A percentile compares a stretch with the other conserved stretches of the same genome.
Conservation (phyloP, 768 basidiomycete genomes). For the Leccinum incarnatum region DNA sequence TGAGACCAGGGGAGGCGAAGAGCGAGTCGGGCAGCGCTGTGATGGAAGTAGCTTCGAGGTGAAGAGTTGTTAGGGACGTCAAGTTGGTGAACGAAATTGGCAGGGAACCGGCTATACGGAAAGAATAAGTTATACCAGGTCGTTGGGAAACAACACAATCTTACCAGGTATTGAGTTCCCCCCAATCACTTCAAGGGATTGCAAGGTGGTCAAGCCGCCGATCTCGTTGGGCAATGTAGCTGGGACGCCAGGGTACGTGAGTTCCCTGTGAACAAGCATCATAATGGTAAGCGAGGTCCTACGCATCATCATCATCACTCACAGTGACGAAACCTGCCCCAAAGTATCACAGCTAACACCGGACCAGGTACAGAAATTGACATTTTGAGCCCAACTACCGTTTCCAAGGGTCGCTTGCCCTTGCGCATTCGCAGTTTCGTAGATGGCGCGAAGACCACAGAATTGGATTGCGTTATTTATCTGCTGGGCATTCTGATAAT, state of each 20-base stretch:
- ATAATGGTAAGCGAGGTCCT: neutral
- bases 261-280: slow-evolving; percentile 23
- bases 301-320: slow-evolving; percentile 15
- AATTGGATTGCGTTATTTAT: slow-evolving; percentile 43
- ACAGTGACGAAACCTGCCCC: slow-evolving; percentile 43
- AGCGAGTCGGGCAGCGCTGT: slow-evolving; percentile 33
- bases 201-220: slow-evolving; percentile 38
- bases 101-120: slow-evolving; percentile 39
- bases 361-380: slow-evolving; percentile 45
- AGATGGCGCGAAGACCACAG: slow-evolving; percentile 45
- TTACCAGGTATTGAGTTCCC: slow-evolving; percentile 42
- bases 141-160: slow-evolving; percentile 7
- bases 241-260: slow-evolving; percentile 49
- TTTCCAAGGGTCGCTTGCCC: slow-evolving; percentile 40
- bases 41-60: slow-evolving; percentile 41
- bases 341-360: slow-evolving; percentile 44
- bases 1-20: slow-evolving; percentile 33
- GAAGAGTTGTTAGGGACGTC: slow-evolving; percentile 37
- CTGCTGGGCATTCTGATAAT: slow-evolving; percentile 33
- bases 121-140: neutral
- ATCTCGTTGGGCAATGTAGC: slow-evolving; percentile 41
- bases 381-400: slow-evolving; percentile 44
- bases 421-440: slow-evolving; percentile 35
- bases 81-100: slow-evolving; percentile 39
- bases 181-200: slow-evolving; percentile 39